These are phyloP conservation scores for Chrysanthemum seticuspe DNA, from an alignment of 129 eudicot genomes.

Conservation along the genomic window DNA sequence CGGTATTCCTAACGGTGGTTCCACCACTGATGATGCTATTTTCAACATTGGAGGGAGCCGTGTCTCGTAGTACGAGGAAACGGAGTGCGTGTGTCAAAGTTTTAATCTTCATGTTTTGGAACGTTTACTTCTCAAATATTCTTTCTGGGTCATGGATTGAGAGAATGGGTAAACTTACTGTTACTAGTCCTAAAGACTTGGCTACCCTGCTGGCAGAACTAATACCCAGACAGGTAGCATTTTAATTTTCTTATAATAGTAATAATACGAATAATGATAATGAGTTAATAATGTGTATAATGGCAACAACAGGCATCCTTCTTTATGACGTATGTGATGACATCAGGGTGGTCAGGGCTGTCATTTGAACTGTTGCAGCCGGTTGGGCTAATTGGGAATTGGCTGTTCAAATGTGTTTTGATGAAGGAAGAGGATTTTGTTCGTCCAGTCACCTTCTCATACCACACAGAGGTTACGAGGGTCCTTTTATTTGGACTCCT, in stretches of 20 bases:
- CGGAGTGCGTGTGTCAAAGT: conserved; percentile 79
- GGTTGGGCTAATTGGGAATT: conserved; percentile 61
- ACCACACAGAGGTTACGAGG: conserved; percentile 88
- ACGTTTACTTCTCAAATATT: conserved; percentile 87
- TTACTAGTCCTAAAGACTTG: conserved; percentile 56
- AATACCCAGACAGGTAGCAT: conserved; percentile 65
- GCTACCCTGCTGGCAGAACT: conserved; percentile 63
- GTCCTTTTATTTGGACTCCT: conserved; percentile 85
- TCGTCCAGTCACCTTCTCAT: conserved; percentile 68
- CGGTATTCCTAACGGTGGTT: conserved; percentile 58
- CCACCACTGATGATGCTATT: conserved; percentile 87
- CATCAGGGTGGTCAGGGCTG: conserved; percentile 98
- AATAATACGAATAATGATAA: neutral
- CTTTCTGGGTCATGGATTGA: conserved; percentile 71
- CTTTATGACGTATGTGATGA: conserved; percentile 84
- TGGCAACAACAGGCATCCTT: conserved; percentile 61
- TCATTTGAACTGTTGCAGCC: conserved; percentile 82
- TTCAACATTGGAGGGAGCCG: conserved; percentile 81
- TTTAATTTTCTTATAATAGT: neutral
- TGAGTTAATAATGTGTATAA: neutral
- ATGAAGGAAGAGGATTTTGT: conserved; percentile 47
- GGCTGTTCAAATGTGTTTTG: conserved; percentile 52
- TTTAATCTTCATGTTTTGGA: conserved; percentile 74
- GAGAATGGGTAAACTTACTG: conserved; percentile 41
- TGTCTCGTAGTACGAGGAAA: conserved; percentile 89